Evolutionary conservation across 2,329 filamentous ascomycete species (phyloP).

Genomic region (Diaporthe australafricana): DNA sequence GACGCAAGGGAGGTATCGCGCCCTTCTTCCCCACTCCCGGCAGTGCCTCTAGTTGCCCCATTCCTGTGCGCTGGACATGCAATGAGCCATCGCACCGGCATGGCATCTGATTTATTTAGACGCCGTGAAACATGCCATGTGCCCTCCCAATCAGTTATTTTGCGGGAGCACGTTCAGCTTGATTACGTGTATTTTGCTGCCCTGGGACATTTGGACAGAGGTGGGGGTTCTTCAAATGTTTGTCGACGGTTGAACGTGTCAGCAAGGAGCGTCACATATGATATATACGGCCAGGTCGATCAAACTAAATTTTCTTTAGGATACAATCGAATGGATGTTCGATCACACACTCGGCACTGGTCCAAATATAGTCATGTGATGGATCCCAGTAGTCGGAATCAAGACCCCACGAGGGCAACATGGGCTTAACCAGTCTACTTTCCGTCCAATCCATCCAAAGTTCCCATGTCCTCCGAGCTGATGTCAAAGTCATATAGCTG

Average conservation of each 20-base stretch:
- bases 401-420: background rate
- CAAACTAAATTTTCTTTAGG: background rate
- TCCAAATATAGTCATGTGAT: background rate
- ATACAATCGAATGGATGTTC: background rate
- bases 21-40: constrained; percentile 8
- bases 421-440: background rate
- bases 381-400: background rate
- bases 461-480: constrained; percentile 65
- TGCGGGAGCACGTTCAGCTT: too few relatives aligned
- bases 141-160: too few relatives aligned
- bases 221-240: too few relatives aligned
- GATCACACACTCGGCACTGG: background rate
- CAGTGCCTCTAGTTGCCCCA: background rate
- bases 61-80: too few relatives aligned
- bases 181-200: too few relatives aligned
- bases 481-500: constrained; percentile 72
- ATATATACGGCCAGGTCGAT: too few relatives aligned
- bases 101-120: too few relatives aligned
- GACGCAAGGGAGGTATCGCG: constrained; percentile 12
- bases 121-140: too few relatives aligned
- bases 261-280: too few relatives aligned
- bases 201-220: too few relatives aligned
- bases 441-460: constrained; percentile 23
- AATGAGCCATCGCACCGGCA: too few relatives aligned
- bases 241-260: too few relatives aligned